These are phyloP conservation scores for Xylaria sp. DNA, from an alignment of 2,329 filamentous ascomycete genomes.

Conservation along the genomic window DNA sequence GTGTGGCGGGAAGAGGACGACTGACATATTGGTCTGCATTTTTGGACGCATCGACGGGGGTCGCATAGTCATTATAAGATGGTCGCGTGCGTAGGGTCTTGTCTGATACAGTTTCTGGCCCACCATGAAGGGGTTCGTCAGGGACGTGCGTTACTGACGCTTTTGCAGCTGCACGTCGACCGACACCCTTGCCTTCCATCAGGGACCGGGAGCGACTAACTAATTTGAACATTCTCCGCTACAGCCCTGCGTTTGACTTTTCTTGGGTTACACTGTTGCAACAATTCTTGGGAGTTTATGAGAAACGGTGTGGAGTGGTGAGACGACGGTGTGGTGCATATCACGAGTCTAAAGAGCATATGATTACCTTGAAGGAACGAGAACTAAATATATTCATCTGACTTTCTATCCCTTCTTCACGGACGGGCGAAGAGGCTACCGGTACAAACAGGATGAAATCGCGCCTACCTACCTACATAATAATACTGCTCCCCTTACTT, in stretches of 20 bases:
- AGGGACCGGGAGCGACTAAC: conserved; percentile 43
- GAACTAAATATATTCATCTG: conserved; percentile 21
- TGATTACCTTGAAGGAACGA: conserved; percentile 7
- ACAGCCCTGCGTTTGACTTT: conserved; percentile 28
- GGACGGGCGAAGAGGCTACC: conserved; percentile 3
- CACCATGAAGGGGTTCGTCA: conserved; percentile 43
- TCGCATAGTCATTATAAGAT: conserved; percentile 44
- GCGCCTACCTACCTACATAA: not conserved
- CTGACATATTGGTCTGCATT: conserved; percentile 42
- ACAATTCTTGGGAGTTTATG: conserved; percentile 15
- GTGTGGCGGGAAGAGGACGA: conserved; percentile 43
- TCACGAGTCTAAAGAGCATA: conserved; percentile 1
- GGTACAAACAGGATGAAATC: not conserved
- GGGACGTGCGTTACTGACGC: conserved; percentile 47
- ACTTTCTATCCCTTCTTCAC: conserved; percentile 17
- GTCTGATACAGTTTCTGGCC: conserved; percentile 49
- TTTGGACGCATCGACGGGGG: conserved; percentile 36
- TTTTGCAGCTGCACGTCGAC: conserved; percentile 44
- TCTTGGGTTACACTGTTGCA: conserved; percentile 32
- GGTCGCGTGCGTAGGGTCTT: conserved; percentile 39
- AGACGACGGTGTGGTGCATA: conserved; percentile 29
- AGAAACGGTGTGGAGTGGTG: conserved; percentile 22
- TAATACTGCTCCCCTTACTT: not conserved
- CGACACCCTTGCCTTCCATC: conserved; percentile 37
- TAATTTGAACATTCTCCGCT: conserved; percentile 41